Evolutionary conservation across 2,329 filamentous ascomycete species (phyloP), one percentile per base, ranked within the genome.

Genomic region (Colletotrichum sp.): DNA sequence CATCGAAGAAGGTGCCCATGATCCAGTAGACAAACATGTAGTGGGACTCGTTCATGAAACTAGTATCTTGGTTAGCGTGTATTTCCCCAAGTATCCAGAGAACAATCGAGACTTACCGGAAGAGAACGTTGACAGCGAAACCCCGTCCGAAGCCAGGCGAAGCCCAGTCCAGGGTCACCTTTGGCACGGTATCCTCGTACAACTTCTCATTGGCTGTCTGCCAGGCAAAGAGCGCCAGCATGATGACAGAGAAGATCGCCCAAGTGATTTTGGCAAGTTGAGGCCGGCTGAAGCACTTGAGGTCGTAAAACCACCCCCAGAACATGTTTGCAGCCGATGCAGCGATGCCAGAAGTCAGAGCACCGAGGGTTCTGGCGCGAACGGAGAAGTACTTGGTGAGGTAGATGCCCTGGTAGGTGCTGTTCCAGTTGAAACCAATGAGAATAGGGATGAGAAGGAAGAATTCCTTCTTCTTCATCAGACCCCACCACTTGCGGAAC

Each of bases 11-110:
- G 3, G 87, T 84, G 4, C 87, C 89, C 2, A 90, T 82, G 16
- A 89, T 80, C 87, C 88, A 90, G 80, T 89, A 90, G 1, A 89
- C 86, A 71, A 89, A 89, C 82, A 89, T 89, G 78, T 87, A 87
- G 59, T 89, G 86, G 0, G 86, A 87, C 77, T 90, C 89, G 73
- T 90, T 89, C 81, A 89, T 85, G 79, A 90, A 89, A 12, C 81
- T 84, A 2, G 0, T 3, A 18, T 1, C 5, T 39, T 9, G 49
- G 72, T 79, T 8, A 80, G 71, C n/a, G 0, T 59, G 28, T 21
- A 2, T 21, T 59, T 3, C 5, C 13, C 5, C 1, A 6, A 18
- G 3, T 0, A 18, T 28, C 0, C 0, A 16, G 8, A 9, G 0
- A 59, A 3, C 4, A 0, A 28, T 13, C 21, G 0, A 59, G 26